Evolutionary conservation across 2,329 filamentous ascomycete genomes (phyloP).

Genomic region (Ophiostoma sp.): DNA sequence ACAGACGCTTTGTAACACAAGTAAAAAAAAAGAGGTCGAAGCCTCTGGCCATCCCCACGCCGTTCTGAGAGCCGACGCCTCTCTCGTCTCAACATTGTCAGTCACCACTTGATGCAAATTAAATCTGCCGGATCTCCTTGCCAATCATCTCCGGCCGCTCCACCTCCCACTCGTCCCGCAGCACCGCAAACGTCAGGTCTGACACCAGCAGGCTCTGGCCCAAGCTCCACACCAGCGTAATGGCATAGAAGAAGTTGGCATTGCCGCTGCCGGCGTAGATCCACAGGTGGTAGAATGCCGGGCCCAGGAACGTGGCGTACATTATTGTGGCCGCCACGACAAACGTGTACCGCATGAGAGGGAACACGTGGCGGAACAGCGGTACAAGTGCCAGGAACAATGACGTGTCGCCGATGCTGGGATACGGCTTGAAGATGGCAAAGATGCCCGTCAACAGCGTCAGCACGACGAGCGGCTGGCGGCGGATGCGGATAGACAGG

Average conservation of each 20-base stretch:
- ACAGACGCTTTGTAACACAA: neutral
- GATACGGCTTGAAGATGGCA: conserved; percentile 95
- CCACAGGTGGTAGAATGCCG: conserved; percentile 96
- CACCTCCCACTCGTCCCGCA: conserved; percentile 91
- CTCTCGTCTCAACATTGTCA: neutral
- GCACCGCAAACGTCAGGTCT: conserved; percentile 81
- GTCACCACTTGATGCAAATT: neutral
- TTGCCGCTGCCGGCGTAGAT: conserved; percentile 97
- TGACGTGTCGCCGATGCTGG: conserved; percentile 85
- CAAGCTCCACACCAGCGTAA: conserved; percentile 96
- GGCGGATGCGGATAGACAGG: conserved; percentile 76
- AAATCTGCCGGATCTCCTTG: conserved; percentile 84
- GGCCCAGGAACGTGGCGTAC: conserved; percentile 85
- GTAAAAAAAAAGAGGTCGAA: neutral
- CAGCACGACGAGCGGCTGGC: conserved; percentile 83
- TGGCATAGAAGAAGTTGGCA: conserved; percentile 99
- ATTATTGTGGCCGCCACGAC: conserved; percentile 78
- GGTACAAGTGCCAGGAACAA: conserved; percentile 81
- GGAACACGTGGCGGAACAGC: conserved; percentile 87
- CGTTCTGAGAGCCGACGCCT: neutral
- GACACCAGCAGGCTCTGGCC: conserved; percentile 84
- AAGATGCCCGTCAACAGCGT: conserved; percentile 86
- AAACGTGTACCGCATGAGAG: conserved; percentile 91
- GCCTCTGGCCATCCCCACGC: neutral
- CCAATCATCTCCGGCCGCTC: conserved; percentile 88